Evolutionary conservation across 2,329 filamentous ascomycete genomes (phyloP).

Genomic region (Aspergillus proliferans): DNA sequence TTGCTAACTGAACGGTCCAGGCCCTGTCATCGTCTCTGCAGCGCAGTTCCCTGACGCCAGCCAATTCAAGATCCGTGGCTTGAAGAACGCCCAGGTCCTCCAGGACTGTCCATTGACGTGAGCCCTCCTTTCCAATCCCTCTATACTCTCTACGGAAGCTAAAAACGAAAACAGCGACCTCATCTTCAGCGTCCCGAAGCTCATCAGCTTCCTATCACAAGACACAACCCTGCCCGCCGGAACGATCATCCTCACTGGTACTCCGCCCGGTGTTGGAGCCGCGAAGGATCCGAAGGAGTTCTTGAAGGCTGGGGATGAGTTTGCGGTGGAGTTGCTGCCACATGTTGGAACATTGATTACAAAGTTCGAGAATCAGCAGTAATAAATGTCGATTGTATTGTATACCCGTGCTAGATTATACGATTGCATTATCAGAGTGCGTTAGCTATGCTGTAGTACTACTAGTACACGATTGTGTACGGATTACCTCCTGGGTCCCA

Average conservation of each 20-base stretch:
- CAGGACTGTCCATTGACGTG: slow-evolving; percentile 44
- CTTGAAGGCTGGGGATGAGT: slow-evolving; percentile 42
- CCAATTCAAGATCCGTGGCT: slow-evolving; percentile 28
- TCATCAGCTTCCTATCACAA: slow-evolving; percentile 35
- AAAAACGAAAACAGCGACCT: slow-evolving; percentile 40
- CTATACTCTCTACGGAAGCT: slow-evolving; percentile 1
- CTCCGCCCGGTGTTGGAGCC: slow-evolving; percentile 38
- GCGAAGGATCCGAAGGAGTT: slow-evolving; percentile 38
- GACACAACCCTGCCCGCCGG: slow-evolving; percentile 39
- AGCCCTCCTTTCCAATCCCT: slow-evolving; percentile 5
- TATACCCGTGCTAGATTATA: not conserved
- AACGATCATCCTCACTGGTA: slow-evolving; percentile 41
- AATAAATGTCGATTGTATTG: not conserved
- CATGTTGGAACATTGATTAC: slow-evolving; percentile 46
- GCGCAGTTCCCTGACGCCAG: slow-evolving; percentile 26
- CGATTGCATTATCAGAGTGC: not conserved
- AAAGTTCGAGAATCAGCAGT: slow-evolving; percentile 33
- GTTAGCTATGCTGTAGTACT: too few relatives aligned
- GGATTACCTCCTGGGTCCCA: not conserved
- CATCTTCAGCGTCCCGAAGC: slow-evolving; percentile 48
- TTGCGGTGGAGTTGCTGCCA: slow-evolving; percentile 45
- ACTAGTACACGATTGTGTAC: too few relatives aligned
- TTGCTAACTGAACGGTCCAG: slow-evolving; percentile 19
- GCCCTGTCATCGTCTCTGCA: slow-evolving; percentile 45
- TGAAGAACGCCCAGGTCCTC: slow-evolving; percentile 47